Evolutionary conservation across 1,139 yeast species (phyloP).

Genomic region (Candida neerlandica): DNA sequence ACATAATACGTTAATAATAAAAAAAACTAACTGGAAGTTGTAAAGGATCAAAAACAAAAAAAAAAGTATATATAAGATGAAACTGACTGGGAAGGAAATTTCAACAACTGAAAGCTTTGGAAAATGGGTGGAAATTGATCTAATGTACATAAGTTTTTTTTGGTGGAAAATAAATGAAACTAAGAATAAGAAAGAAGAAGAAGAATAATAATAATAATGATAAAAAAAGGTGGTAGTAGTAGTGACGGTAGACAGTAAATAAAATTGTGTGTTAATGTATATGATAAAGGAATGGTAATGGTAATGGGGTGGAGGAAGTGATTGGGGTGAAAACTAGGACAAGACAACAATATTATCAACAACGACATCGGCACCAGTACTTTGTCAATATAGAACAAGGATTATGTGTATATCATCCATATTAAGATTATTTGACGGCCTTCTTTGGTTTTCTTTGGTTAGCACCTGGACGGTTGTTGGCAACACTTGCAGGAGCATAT

Average conservation of each 20-base stretch:
- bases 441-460: conserved; percentile 77
- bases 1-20: conserved; percentile 2
- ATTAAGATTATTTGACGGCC: conserved; percentile 45
- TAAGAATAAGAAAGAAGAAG: not conserved
- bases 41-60: not conserved
- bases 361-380: no score
- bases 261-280: no score
- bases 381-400: no score
- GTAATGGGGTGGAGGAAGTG: not conserved
- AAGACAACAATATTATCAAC: no score
- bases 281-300: not conserved
- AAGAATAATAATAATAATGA: not conserved
- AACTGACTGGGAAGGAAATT: not conserved
- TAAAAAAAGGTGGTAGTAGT: not conserved
- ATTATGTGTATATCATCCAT: not conserved
- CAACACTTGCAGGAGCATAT: conserved; percentile 55
- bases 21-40: not conserved
- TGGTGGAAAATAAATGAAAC: not conserved
- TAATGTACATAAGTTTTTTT: conserved; percentile 4
- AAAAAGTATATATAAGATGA: not conserved
- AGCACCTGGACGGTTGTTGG: conserved; percentile 58
- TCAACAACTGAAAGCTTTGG: conserved; percentile 1
- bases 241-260: no score
- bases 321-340: no score
- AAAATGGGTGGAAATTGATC: not conserved